Conservation (phyloP, 306 rosid genomes). For the apple (Malus domestica) region ASM211411v1 NC_041796.1:21243501-21244000, state of each 20-base stretch:
- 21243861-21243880: constrained; percentile 13
- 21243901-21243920: constrained; percentile 24
- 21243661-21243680: background rate
- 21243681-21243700: constrained; percentile 16
- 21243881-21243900: constrained; percentile 5
- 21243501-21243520: constrained; percentile 22
- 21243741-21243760: background rate
- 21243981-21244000: constrained; percentile 31
- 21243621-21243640: constrained; percentile 20
- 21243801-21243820: constrained; percentile 26
- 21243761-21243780: constrained; percentile 2
- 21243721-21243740: constrained; percentile 26
- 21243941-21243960: constrained; percentile 18
- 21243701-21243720: constrained; percentile 9
- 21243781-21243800: constrained; percentile 8
- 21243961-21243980: constrained; percentile 19
- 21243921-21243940: constrained; percentile 18
- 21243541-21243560: constrained; percentile 29
- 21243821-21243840: constrained; percentile 34
- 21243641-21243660: constrained; percentile 15
- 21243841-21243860: constrained; percentile 22
- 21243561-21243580: constrained; percentile 19
- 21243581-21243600: constrained; percentile 21
- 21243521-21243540: constrained; percentile 28
- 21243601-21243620: constrained; percentile 17